Percentiles rank a stretch among this genome's conserved stretches.
phyloP scores from a whole-genome alignment of 805 yeast species.

The Schizosaccharomyces pombe region DNA sequence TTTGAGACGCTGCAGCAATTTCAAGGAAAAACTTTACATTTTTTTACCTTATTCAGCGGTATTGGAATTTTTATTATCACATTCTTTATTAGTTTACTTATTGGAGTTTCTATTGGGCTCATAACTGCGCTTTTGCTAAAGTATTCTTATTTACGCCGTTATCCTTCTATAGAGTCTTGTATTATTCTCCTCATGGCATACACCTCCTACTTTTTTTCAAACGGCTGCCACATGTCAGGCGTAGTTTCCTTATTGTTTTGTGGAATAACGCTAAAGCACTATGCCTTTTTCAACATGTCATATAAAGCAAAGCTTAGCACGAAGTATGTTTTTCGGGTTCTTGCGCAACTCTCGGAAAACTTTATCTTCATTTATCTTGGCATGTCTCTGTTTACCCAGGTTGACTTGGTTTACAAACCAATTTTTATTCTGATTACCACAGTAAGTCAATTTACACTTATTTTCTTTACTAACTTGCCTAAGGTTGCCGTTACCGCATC shows the following conservation, averaged over 20 bases:
- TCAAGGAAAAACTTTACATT: constrained; percentile 58
- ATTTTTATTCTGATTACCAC: constrained; percentile 74
- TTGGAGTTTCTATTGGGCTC: constrained; percentile 73
- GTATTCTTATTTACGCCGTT: constrained; percentile 77
- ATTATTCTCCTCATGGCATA: constrained; percentile 74
- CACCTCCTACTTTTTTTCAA: constrained; percentile 89
- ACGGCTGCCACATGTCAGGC: constrained; percentile 98
- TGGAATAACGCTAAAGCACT: constrained; percentile 89
- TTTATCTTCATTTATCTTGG: constrained; percentile 91
- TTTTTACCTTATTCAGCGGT: constrained; percentile 75
- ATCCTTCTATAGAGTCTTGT: constrained; percentile 94
- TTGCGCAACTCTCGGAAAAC: constrained; percentile 89
- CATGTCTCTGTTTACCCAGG: constrained; percentile 82
- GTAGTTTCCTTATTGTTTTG: constrained; percentile 55
- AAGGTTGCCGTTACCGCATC: constrained; percentile 61
- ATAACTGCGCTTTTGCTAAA: constrained; percentile 72
- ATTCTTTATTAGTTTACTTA: constrained; percentile 69
- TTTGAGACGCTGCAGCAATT: constrained; percentile 94
- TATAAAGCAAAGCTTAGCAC: constrained; percentile 91
- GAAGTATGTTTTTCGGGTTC: constrained; percentile 74
- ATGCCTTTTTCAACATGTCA: constrained; percentile 93
- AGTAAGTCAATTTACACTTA: constrained; percentile 13
- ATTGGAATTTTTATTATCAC: constrained; percentile 80
- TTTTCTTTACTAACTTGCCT: not conserved
- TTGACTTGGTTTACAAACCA: constrained; percentile 84